Evolutionary conservation across 1,284 basidiomycete genomes (phyloP), one percentile per base, ranked within the genome.

Genomic region (Boletellus sp.): DNA sequence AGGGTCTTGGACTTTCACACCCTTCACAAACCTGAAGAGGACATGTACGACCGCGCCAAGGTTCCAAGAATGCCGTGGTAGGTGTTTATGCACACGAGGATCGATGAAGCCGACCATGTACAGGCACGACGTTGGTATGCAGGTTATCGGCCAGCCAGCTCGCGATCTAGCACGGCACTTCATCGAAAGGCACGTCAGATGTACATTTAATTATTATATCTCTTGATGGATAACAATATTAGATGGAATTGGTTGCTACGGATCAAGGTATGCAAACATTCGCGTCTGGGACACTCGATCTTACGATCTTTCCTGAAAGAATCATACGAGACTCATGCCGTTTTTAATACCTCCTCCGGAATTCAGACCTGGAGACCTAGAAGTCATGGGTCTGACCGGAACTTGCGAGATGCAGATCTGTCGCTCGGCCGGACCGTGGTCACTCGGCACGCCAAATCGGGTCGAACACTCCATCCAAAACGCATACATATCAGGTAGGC

Each of bases 391-490:
- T 22, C 76, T 99, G 35, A 93, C 90, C 4, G 95, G 96, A 11
- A 98, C 95, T 0, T 97, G 94, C 63, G 96, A 99, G 67, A 78
- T 97, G 58, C 95, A 99, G 66, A 93, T 99, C 55, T 96, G 93
- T 69, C 84, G 95, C 14, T 95, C 92, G 9, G 89, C 90, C 17
- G 94, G 94, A 0, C 91, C 92, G 0, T 99, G 95, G 95, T 96
- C 93, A 2, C 76, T 99, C 68, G 95, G 94, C 3, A 98, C 94
- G 2, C 76, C 83, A 11, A 84, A 82, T 48, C 84, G 80, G 58
- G 80, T 90, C 37, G 95, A 99, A 68, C 84, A 89, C 59, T 97
- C 94, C 10, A 94, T 98, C 43, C 92, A 95, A 69, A 94, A 93
- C 58, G 94, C 94, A 9, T 97, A 97, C 61, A 70, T 94, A 54